Percentiles rank a stretch among this genome's conserved stretches.
These are phyloP conservation scores for Candida smagusa DNA, from an alignment of 1,139 yeast species.

Conservation along the genomic window DNA sequence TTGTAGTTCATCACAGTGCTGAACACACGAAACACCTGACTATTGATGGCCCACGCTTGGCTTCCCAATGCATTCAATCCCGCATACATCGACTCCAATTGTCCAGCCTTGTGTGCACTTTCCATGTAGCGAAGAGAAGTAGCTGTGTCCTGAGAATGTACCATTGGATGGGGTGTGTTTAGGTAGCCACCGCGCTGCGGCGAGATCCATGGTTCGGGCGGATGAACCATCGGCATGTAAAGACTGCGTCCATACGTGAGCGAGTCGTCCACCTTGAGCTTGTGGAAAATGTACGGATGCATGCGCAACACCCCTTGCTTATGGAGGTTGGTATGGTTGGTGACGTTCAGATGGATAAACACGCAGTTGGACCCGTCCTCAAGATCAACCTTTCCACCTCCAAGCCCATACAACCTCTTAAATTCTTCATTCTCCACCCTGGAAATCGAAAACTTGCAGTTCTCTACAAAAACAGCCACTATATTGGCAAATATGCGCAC, in stretches of 20 bases:
- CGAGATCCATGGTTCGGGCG: slow-evolving; percentile 37
- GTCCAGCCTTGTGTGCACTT: slow-evolving; percentile 31
- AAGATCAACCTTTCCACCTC: background rate
- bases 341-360: slow-evolving; percentile 7
- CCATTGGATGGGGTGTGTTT: slow-evolving; percentile 22
- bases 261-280: slow-evolving; percentile 14
- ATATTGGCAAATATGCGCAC: slow-evolving; percentile 21
- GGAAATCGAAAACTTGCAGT: slow-evolving; percentile 18
- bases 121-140: slow-evolving; percentile 21
- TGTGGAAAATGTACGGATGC: slow-evolving; percentile 24
- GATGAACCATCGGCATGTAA: slow-evolving; percentile 38
- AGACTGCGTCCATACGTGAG: slow-evolving; percentile 15
- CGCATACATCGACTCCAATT: slow-evolving; percentile 28
- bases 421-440: slow-evolving; percentile 4
- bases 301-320: slow-evolving; percentile 20
- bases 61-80: slow-evolving; percentile 29
- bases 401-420: background rate
- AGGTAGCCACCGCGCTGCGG: slow-evolving; percentile 38
- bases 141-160: slow-evolving; percentile 19
- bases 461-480: slow-evolving; percentile 18
- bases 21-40: slow-evolving; percentile 21
- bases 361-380: slow-evolving; percentile 4
- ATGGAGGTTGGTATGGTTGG: background rate
- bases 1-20: slow-evolving; percentile 18
- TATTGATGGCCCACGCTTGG: slow-evolving; percentile 38